Evolutionary conservation across 108 stramenopile genomes (phyloP).

Genomic region (Nitzschia inconspicua): DNA sequence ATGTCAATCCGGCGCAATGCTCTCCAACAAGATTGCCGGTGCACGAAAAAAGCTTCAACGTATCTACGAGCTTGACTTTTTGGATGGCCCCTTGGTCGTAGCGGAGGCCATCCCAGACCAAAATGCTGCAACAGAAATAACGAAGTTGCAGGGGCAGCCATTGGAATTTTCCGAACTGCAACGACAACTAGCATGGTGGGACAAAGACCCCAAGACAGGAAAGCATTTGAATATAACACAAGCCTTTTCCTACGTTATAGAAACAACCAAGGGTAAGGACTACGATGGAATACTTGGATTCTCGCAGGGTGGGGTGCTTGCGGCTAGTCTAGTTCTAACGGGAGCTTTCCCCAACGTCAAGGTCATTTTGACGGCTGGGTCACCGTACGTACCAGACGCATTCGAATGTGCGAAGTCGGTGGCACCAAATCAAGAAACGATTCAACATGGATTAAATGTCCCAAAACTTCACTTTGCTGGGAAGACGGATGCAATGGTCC

Average conservation of each 20-base stretch:
- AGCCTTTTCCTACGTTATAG: slow-evolving; percentile 51
- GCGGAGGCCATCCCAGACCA: background rate
- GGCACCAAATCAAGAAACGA: background rate
- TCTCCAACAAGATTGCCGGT: slow-evolving; percentile 70
- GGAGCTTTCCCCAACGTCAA: slow-evolving; percentile 46
- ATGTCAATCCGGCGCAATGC: slow-evolving; percentile 46
- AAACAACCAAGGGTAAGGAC: slow-evolving; percentile 30
- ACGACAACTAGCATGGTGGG: slow-evolving; percentile 52
- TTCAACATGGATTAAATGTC: slow-evolving; percentile 33
- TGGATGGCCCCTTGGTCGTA: slow-evolving; percentile 31
- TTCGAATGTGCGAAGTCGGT: slow-evolving; percentile 25
- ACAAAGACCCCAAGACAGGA: slow-evolving; percentile 30
- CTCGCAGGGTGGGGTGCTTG: slow-evolving; percentile 71
- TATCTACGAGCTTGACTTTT: slow-evolving; percentile 55
- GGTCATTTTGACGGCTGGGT: slow-evolving; percentile 68
- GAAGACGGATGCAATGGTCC: slow-evolving; percentile 57
- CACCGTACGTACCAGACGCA: slow-evolving; percentile 52
- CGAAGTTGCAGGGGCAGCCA: background rate
- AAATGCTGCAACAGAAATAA: background rate
- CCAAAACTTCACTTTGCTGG: slow-evolving; percentile 78
- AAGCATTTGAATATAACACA: slow-evolving; percentile 38
- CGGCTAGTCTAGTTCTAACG: slow-evolving; percentile 49
- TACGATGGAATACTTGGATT: slow-evolving; percentile 66
- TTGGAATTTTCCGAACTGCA: background rate
- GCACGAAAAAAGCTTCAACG: slow-evolving; percentile 58